phyloP scores from a whole-genome alignment of 345 rosid species.

The Boechera retrofracta region DNA sequence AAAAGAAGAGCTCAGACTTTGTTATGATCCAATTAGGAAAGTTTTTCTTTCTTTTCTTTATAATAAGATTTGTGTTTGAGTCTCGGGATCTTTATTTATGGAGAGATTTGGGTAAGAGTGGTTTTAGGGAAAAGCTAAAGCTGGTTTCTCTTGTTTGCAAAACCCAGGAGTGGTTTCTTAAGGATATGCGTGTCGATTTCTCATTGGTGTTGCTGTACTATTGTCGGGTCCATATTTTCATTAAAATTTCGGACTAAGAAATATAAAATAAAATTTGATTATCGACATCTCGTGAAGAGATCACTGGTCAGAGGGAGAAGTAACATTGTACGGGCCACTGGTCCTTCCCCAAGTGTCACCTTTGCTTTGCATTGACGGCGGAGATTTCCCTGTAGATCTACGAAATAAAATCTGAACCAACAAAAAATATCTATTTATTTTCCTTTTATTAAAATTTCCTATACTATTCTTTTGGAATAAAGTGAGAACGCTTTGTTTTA shows the following conservation, averaged over 20 bases:
- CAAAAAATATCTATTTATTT: conserved; percentile 20
- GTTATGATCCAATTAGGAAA: conserved; percentile 47
- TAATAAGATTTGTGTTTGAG: conserved; percentile 35
- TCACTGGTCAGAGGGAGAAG: conserved; percentile 18
- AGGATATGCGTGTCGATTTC: conserved; percentile 44
- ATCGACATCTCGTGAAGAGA: conserved; percentile 45
- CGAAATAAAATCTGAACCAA: conserved; percentile 39
- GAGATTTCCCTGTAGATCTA: conserved; percentile 44
- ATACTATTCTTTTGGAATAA: conserved; percentile 28
- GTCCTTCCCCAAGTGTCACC: conserved; percentile 52
- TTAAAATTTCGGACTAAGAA: background rate
- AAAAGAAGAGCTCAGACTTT: conserved; percentile 41
- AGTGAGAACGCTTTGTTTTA: conserved; percentile 23
- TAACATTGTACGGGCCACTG: conserved; percentile 46
- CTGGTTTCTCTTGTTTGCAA: conserved; percentile 19
- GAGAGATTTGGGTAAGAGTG: conserved; percentile 44
- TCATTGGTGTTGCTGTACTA: conserved; percentile 40
- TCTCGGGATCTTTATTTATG: conserved; percentile 48
- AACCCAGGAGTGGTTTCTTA: conserved; percentile 39
- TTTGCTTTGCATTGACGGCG: conserved; percentile 53
- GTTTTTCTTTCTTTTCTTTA: conserved; percentile 40
- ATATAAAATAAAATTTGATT: background rate
- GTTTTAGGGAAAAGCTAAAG: conserved; percentile 48
- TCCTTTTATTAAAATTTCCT: conserved; percentile 11
- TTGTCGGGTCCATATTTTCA: conserved; percentile 27